Evolutionary conservation across 371 early-diverging fungal genomes (phyloP), one percentile per base, ranked within the genome.

Genomic region (Dentiscutata heterogama): DNA sequence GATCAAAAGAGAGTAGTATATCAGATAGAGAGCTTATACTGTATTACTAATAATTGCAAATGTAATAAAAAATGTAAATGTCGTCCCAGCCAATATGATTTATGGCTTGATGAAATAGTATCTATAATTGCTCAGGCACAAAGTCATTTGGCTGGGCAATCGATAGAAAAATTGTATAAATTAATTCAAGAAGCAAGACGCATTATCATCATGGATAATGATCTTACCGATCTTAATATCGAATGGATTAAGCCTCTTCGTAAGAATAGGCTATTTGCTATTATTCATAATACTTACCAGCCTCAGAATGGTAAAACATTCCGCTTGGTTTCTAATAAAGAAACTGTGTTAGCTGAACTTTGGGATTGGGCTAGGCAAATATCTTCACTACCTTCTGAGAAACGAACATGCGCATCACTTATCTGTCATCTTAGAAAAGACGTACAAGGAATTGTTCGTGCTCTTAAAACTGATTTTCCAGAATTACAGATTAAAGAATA

Each of bases 221-320:
- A 74, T 74, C 56, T 74, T 1, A 74, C 75, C 5, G 56, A 74
- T 22, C 75, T 74, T 56, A 74, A 74, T 74, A 74, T 74, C 13
- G 58, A 56, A 53, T 74, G 75, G 75, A 74, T 74, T 56, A 74
- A 74, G 56, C 0, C 14, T 2, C 75, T 74, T 74, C 56, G 27
- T n/a, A 54, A 75, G 11, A 39, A 71, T 42, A 71, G 2, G 22
- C 31, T 6, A 27, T 31, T 51, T n/a, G 6, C 72, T 18, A 27
- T 72, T 72, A 72, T 72, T 46, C 58, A 75, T 4, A 75, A 75
- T 22, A 75, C 58, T 54, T 75, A 29, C 31, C 25, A 75, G 22
- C 76, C 58, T 42, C 60, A 75, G 27, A 75, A 75, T 58, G 76
- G 56, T 72, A 72, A 72, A n/a, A 50, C n/a, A n/a, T 72, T 72